These are phyloP conservation scores for Coemansia sp. DNA, from an alignment of 192 early-diverging fungal genomes.

Conservation along the genomic window DNA sequence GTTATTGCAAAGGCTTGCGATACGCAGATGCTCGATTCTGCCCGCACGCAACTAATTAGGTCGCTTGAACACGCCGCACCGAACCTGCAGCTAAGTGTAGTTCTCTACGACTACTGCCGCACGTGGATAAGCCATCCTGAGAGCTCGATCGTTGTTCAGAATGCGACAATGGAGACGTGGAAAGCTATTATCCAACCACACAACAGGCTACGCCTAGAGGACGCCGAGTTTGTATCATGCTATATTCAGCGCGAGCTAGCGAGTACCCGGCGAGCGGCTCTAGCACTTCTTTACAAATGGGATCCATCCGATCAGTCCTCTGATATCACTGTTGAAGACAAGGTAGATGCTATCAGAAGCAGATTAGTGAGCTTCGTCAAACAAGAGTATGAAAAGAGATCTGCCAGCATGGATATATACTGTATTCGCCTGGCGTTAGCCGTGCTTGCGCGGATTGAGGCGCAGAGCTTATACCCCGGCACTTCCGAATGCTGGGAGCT, in stretches of 20 bases:
- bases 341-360: slow-evolving; percentile 10
- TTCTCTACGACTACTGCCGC: slow-evolving; percentile 37
- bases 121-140: slow-evolving; percentile 24
- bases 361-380: slow-evolving; percentile 15
- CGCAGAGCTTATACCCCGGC: background rate
- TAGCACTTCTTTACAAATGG: slow-evolving; percentile 36
- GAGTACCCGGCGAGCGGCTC: slow-evolving; percentile 16
- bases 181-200: slow-evolving; percentile 31
- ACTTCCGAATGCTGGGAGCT: slow-evolving; percentile 23
- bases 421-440: slow-evolving; percentile 16
- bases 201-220: slow-evolving; percentile 32
- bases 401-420: slow-evolving; percentile 10
- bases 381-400: background rate
- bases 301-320: slow-evolving; percentile 4
- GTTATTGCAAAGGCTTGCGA: slow-evolving; percentile 37
- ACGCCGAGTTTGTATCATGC: slow-evolving; percentile 28
- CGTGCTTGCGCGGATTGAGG: slow-evolving; percentile 34
- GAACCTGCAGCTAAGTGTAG: slow-evolving; percentile 37
- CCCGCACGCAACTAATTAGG: slow-evolving; percentile 40
- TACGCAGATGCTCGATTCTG: slow-evolving; percentile 20
- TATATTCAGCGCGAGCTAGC: slow-evolving; percentile 16
- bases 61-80: slow-evolving; percentile 47
- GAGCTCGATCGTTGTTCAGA: slow-evolving; percentile 18
- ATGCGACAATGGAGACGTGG: slow-evolving; percentile 36
- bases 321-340: background rate